A percentile compares a stretch with the other conserved stretches of the same genome.
These are phyloP conservation scores for Areca catechu DNA, from an alignment of 176 grass and related monocot genomes.

Conservation along the genomic window DNA sequence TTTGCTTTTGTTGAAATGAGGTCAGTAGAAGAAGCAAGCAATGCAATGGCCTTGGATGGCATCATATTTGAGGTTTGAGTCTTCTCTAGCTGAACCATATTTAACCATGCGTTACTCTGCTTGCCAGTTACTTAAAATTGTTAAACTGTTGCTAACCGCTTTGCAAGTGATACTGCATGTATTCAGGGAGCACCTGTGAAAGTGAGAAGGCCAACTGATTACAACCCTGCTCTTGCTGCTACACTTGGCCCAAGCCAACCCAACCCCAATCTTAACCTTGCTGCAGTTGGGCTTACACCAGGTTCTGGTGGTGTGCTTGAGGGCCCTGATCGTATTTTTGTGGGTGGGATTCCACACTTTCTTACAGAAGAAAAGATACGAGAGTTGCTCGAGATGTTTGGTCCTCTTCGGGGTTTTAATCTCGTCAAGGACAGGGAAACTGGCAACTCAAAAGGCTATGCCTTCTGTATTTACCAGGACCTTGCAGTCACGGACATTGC, in stretches of 20 bases:
- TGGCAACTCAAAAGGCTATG: constrained; percentile 95
- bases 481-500: constrained; percentile 85
- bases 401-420: constrained; percentile 84
- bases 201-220: constrained; percentile 85
- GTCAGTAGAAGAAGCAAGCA: constrained; percentile 98
- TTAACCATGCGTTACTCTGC: no score
- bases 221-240: constrained; percentile 90
- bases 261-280: constrained; percentile 89
- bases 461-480: constrained; percentile 93
- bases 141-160: no score
- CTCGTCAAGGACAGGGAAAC: constrained; percentile 97
- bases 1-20: constrained; percentile 99
- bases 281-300: constrained; percentile 80
- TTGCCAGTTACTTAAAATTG: no score
- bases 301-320: constrained; percentile 93
- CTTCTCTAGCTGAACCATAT: not conserved
- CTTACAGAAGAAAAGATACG: constrained; percentile 89
- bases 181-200: constrained; percentile 76
- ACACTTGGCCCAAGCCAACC: constrained; percentile 91
- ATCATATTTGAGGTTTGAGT: constrained; percentile 69
- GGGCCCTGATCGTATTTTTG: constrained; percentile 93
- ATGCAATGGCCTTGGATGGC: constrained; percentile 96
- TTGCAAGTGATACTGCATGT: not conserved
- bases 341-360: constrained; percentile 89
- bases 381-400: constrained; percentile 88